Conservation (phyloP, 2,329 filamentous ascomycete genomes). For the Xylariaceae sp. region DNA sequence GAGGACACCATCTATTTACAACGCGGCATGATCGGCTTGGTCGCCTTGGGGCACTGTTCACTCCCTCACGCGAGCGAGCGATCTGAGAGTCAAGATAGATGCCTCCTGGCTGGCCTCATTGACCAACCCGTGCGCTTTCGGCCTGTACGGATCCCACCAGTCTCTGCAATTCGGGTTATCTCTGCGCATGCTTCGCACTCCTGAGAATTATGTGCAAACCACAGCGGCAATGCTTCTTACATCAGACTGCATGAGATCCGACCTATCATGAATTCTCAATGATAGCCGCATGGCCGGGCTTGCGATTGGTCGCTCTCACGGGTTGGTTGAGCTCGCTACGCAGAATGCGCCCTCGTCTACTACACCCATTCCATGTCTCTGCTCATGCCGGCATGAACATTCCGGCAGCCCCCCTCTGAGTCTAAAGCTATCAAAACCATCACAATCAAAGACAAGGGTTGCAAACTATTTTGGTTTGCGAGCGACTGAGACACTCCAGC, state of each 20-base stretch:
- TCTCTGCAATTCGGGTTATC: conserved; percentile 11
- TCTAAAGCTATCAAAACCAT: conserved; percentile 16
- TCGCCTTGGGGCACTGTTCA: too few species aligned
- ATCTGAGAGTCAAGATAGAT: conserved; percentile 1
- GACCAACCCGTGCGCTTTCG: conserved; percentile 8
- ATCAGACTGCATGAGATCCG: conserved; percentile 25
- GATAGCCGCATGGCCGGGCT: conserved; percentile 31
- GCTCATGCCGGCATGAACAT: neutral
- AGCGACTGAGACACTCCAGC: neutral
- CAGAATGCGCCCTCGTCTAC: conserved; percentile 13
- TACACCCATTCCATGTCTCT: neutral
- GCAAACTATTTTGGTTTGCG: conserved; percentile 5
- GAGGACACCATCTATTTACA: conserved; percentile 1
- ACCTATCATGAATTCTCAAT: conserved; percentile 28
- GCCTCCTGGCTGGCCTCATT: neutral
- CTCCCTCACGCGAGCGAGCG: neutral
- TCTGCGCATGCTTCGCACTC: conserved; percentile 3
- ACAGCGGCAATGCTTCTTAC: conserved; percentile 9
- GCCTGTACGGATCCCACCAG: conserved; percentile 1
- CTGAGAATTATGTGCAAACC: conserved; percentile 10
- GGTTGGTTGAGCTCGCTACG: conserved; percentile 15
- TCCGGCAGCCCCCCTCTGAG: conserved; percentile 19
- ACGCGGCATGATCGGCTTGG: neutral
- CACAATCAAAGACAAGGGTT: conserved; percentile 7
- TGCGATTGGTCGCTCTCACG: conserved; percentile 30